Evolutionary conservation across 768 basidiomycete genomes (phyloP).

Genomic region (Lyophyllum semitale): DNA sequence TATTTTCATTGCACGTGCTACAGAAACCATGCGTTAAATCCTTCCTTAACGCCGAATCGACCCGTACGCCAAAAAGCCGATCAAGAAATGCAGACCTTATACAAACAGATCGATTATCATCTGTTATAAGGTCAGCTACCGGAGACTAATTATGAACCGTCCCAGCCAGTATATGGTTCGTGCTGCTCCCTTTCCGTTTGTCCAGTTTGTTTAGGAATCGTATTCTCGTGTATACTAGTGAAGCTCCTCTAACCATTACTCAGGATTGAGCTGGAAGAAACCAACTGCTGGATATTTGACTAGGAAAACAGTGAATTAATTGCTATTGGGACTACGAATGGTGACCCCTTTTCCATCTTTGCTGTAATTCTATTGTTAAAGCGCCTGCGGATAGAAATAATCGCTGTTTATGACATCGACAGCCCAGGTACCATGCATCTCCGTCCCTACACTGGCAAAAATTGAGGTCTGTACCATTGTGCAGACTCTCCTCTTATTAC

Average conservation of each 20-base stretch:
- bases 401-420: conserved; percentile 57
- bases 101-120: too few relatives aligned
- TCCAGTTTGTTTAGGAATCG: neutral
- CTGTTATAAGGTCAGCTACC: too few relatives aligned
- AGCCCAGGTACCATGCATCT: conserved; percentile 29
- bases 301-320: conserved; percentile 88
- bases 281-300: conserved; percentile 78
- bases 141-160: conserved; percentile 26
- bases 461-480: neutral
- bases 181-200: neutral
- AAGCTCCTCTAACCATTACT: conserved; percentile 63
- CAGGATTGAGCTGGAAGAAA: conserved; percentile 73
- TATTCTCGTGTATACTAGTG: conserved; percentile 41
- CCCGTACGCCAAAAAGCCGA: too few relatives aligned
- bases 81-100: too few relatives aligned
- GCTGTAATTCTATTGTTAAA: conserved; percentile 50
- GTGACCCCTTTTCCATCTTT: conserved; percentile 38
- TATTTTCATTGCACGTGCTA: too few relatives aligned
- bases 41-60: too few relatives aligned
- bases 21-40: too few relatives aligned
- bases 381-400: conserved; percentile 66
- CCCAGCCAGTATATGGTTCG: conserved; percentile 53
- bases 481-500: conserved; percentile 30
- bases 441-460: neutral
- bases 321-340: conserved; percentile 84